phyloP scores from a whole-genome alignment of 352 stramenopile species.

The Phytophthora sojae region DNA sequence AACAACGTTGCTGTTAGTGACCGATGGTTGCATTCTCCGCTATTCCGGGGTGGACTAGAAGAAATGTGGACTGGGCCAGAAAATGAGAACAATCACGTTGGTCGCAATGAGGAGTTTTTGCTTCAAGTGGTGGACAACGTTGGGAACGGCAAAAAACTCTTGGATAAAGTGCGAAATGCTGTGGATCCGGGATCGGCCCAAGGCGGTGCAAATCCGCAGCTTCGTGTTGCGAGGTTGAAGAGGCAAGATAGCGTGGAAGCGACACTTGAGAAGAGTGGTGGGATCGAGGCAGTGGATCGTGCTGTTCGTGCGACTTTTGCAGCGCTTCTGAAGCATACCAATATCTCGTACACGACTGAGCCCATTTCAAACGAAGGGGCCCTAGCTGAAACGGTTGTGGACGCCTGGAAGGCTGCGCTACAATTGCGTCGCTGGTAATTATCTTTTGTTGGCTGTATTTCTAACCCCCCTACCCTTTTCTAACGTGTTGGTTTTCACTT shows the following conservation, averaged over 20 bases:
- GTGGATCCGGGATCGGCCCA: constrained; percentile 57
- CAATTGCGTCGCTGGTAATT: constrained; percentile 84
- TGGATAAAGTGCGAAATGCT: constrained; percentile 82
- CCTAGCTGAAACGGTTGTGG: constrained; percentile 71
- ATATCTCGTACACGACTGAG: constrained; percentile 75
- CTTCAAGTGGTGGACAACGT: constrained; percentile 80
- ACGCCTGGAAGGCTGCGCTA: constrained; percentile 78
- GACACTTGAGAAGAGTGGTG: constrained; percentile 84
- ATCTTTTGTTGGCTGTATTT: background rate
- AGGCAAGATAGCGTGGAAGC: constrained; percentile 87
- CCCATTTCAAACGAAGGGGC: constrained; percentile 66
- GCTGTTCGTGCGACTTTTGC: constrained; percentile 85
- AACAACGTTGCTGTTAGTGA: constrained; percentile 30
- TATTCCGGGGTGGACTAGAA: constrained; percentile 71
- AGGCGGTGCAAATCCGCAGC: constrained; percentile 61
- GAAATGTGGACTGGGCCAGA: constrained; percentile 10
- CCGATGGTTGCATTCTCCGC: constrained; percentile 58
- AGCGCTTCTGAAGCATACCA: constrained; percentile 82
- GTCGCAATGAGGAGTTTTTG: constrained; percentile 65
- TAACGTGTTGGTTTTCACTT: constrained; percentile 1
- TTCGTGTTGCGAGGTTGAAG: constrained; percentile 71
- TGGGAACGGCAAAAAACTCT: constrained; percentile 77
- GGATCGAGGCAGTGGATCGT: constrained; percentile 82
- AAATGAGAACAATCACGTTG: constrained; percentile 10
- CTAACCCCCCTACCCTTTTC: background rate